These are phyloP conservation scores for Venturia effusa DNA, from an alignment of 2,329 filamentous ascomycete genomes.

Conservation along the genomic window DNA sequence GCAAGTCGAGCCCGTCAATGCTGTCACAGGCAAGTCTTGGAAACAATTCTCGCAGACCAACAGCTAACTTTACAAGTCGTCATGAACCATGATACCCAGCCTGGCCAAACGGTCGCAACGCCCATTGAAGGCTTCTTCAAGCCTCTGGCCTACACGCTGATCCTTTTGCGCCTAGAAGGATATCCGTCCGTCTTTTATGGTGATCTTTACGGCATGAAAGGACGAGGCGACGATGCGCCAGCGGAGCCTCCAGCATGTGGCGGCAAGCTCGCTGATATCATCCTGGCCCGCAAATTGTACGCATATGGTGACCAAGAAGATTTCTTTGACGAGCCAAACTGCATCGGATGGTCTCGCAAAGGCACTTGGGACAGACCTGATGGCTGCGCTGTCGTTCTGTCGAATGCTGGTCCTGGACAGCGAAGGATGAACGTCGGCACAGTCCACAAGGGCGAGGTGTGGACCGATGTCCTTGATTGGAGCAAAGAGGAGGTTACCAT, in stretches of 20 bases:
- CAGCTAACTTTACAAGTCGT: slow-evolving; percentile 35
- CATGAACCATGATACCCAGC: slow-evolving; percentile 60
- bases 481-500: slow-evolving; percentile 45
- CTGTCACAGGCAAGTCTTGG: slow-evolving; percentile 38
- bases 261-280: slow-evolving; percentile 46
- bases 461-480: slow-evolving; percentile 52
- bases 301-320: slow-evolving; percentile 55
- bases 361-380: slow-evolving; percentile 39
- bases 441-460: slow-evolving; percentile 46
- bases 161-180: slow-evolving; percentile 53
- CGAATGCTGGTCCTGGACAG: slow-evolving; percentile 35
- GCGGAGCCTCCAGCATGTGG: slow-evolving; percentile 42
- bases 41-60: not conserved
- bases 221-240: slow-evolving; percentile 29
- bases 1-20: slow-evolving; percentile 39
- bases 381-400: slow-evolving; percentile 40
- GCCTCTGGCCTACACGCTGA: slow-evolving; percentile 59
- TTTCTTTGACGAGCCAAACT: slow-evolving; percentile 50
- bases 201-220: slow-evolving; percentile 54
- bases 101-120: slow-evolving; percentile 51
- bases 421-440: slow-evolving; percentile 54
- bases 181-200: slow-evolving; percentile 62
- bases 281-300: slow-evolving; percentile 53
- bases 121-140: slow-evolving; percentile 58
- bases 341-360: slow-evolving; percentile 49